Conservation (phyloP, 768 basidiomycete genomes). For the Postia placenta region DNA sequence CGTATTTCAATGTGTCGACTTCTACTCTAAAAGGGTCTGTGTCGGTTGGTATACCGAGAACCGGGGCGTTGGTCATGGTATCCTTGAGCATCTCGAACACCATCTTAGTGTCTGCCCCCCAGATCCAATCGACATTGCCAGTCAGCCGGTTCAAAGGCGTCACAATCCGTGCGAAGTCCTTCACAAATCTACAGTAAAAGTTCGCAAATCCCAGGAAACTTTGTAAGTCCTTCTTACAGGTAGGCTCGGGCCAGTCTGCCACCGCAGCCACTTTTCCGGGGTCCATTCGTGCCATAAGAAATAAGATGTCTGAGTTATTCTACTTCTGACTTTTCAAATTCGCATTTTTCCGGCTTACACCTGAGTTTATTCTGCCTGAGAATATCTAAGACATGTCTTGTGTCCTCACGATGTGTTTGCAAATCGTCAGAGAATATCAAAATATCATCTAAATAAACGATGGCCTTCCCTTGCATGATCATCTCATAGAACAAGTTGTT, state of each 20-base stretch:
- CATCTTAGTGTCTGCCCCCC: not conserved
- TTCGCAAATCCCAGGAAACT: constrained; percentile 25
- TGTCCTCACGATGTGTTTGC: constrained; percentile 9
- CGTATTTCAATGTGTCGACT: too few species aligned
- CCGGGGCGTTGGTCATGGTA: not conserved
- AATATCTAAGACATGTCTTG: constrained; percentile 18
- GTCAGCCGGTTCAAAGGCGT: constrained; percentile 25
- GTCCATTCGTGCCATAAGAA: constrained; percentile 22
- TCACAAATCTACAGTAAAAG: constrained; percentile 26
- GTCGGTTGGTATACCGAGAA: not conserved
- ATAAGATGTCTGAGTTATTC: constrained; percentile 26
- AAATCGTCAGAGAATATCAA: constrained; percentile 9
- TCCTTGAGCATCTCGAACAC: not conserved
- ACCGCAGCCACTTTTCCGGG: constrained; percentile 24
- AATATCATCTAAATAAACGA: constrained; percentile 41
- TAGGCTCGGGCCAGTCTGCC: constrained; percentile 23
- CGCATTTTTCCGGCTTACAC: constrained; percentile 30
- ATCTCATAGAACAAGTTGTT: constrained; percentile 26
- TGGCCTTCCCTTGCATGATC: constrained; percentile 28
- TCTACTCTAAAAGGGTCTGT: not conserved
- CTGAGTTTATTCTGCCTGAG: constrained; percentile 29
- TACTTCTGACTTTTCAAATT: constrained; percentile 18
- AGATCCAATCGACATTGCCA: constrained; percentile 11
- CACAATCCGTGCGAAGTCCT: constrained; percentile 24
- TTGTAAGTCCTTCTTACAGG: constrained; percentile 14